Percentiles rank a stretch among this genome's conserved stretches.
These are phyloP conservation scores for Cytospora chrysosperma DNA, from an alignment of 2,329 filamentous ascomycete species.

Conservation along the genomic window DNA sequence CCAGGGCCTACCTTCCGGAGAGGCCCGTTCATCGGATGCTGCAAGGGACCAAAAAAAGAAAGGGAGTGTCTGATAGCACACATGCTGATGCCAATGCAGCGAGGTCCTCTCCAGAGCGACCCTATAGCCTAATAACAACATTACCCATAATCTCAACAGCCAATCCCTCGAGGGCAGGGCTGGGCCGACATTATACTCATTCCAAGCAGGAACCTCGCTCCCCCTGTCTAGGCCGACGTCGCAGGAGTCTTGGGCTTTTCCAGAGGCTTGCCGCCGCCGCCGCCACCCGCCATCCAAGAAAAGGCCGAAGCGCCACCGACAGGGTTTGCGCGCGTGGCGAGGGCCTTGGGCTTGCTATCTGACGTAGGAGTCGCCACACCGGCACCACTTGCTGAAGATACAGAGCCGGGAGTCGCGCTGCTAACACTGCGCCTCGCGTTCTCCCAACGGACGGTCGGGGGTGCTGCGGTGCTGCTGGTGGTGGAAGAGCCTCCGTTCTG, in stretches of 20 bases:
- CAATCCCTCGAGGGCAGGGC: background rate
- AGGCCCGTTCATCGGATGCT: background rate
- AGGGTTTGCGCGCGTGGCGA: conserved; percentile 61
- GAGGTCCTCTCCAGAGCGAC: background rate
- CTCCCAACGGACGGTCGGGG: conserved; percentile 48
- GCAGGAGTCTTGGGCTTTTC: conserved; percentile 44
- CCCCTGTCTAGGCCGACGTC: conserved; percentile 14
- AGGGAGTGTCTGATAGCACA: background rate
- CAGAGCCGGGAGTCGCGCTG: conserved; percentile 28
- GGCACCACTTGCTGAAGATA: conserved; percentile 29
- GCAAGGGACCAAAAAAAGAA: background rate
- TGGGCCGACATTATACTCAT: background rate
- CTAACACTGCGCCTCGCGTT: conserved; percentile 47
- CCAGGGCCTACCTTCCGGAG: background rate
- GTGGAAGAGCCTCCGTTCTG: conserved; percentile 28
- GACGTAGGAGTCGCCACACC: conserved; percentile 30
- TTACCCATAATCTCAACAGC: background rate
- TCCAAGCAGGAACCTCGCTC: background rate
- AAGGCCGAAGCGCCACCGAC: conserved; percentile 92
- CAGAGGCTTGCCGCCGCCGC: conserved; percentile 27
- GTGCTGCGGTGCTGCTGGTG: conserved; percentile 15
- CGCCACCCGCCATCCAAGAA: conserved; percentile 74
- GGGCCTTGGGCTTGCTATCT: conserved; percentile 35
- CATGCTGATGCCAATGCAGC: background rate
- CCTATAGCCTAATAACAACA: background rate